Base-by-base conservation (phyloP, 2,329 filamentous ascomycete species). In the Aspergillus sp. region DNA sequence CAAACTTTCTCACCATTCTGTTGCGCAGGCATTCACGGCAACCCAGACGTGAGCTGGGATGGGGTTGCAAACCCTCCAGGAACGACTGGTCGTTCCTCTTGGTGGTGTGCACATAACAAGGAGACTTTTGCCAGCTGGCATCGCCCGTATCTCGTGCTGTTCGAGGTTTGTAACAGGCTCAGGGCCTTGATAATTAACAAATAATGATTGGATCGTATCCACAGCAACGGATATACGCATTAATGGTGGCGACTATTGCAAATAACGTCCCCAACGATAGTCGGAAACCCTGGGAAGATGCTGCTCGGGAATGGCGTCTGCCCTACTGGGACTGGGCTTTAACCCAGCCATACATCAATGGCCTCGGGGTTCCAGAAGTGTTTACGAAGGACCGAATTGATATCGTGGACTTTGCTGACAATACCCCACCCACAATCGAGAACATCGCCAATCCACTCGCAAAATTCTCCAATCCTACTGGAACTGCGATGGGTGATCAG, bases 121-220 rank as follows among this genome's bases (percentile, higher is more conserved):
- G 40, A 43, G 40, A 21, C 40, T 9, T 43, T 43, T 43, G 40
- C 11, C n/a, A 43, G 40, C 40, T 43, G 40, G 40, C n/a, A 43
- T 43, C 6, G 40, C 2, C 41, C 17, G 31, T 67, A 59, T 60
- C 67, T 43, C 6, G n/a, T 43, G n/a, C 12, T 43, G 12, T 43
- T 43, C 12, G 40, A 43, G 40, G 40, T 43, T 7, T 6, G 40
- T n/a, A 19, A 21, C 40, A 9, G 40, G 40, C 4, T 25, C 40
- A 43, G 6, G 14, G 40, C 14, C 21, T 19, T 17, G 17, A 12
- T 21, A 21, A 6, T 40, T 40, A 17, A 40, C 25, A 25, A 25
- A 25, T 25, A 25, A 25, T 25, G 5, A 25, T 2, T 25, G 7
- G 6, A 25, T 25, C 7, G 25, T 7, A 25, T 25, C 25, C 25